Evolutionary conservation across 2,329 filamentous ascomycete species (phyloP).

Genomic region (Dichotomopilus funicola): DNA sequence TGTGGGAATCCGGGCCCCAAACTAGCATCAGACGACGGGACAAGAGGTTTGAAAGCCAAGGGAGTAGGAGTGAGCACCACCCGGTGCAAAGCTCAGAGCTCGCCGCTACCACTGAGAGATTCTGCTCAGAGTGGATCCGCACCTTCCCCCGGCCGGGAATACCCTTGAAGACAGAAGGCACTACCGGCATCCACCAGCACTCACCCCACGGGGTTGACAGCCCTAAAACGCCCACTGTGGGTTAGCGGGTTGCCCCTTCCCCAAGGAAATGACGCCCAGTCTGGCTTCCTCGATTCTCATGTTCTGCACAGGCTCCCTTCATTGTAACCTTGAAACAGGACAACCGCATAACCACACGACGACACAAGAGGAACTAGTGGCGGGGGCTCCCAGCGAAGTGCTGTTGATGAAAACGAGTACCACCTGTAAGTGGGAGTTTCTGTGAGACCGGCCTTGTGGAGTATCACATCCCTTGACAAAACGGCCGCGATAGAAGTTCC

Average conservation of each 20-base stretch:
- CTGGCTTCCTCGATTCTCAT: not conserved
- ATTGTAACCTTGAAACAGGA: not conserved
- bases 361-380: not conserved
- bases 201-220: conserved; percentile 1
- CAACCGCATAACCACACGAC: not conserved
- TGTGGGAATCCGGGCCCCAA: no score
- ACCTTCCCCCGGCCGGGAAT: not conserved
- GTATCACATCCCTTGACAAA: no score
- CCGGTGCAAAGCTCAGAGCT: no score
- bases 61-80: no score
- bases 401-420: no score
- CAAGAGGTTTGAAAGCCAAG: not conserved
- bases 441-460: no score
- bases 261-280: not conserved
- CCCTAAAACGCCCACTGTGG: conserved; percentile 1
- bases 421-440: no score
- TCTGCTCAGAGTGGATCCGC: conserved; percentile 1
- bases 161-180: not conserved
- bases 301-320: not conserved
- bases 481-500: no score
- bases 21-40: no score
- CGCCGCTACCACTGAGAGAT: not conserved
- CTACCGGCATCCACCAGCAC: not conserved
- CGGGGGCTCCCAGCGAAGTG: no score
- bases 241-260: not conserved